A percentile compares a stretch with the other conserved stretches of the same genome.
phyloP scores from a whole-genome alignment of 768 basidiomycete genomes.

The Austroboletus eburneus region DNA sequence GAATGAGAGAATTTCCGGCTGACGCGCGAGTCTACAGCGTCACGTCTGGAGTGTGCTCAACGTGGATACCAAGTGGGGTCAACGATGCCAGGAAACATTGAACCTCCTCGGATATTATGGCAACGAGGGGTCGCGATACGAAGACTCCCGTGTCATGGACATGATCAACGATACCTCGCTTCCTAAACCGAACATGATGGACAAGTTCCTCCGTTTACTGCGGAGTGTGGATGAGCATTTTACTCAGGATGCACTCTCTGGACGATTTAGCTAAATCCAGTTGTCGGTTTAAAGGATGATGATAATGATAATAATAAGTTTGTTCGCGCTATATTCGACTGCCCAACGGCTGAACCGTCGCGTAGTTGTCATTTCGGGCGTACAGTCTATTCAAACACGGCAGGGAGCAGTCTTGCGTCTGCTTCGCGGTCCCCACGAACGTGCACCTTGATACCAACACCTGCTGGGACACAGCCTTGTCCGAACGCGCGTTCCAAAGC shows the following conservation, averaged over 20 bases:
- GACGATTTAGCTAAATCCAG: neutral
- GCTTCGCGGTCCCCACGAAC: slow-evolving; percentile 44
- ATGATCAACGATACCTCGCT: slow-evolving; percentile 45
- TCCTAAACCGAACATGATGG: slow-evolving; percentile 44
- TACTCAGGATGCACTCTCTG: slow-evolving; percentile 20
- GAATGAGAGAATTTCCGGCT: neutral
- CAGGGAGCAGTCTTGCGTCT: slow-evolving; percentile 33
- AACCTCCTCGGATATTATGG: slow-evolving; percentile 54
- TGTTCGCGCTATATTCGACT: neutral
- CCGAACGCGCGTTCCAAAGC: slow-evolving; percentile 68
- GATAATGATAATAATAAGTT: too few relatives aligned
- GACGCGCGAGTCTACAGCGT: slow-evolving; percentile 14
- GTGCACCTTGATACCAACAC: slow-evolving; percentile 64
- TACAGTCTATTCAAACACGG: slow-evolving; percentile 16
- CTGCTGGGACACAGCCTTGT: slow-evolving; percentile 73
- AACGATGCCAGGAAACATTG: slow-evolving; percentile 48
- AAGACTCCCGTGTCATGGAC: slow-evolving; percentile 46
- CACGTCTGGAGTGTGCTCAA: slow-evolving; percentile 54
- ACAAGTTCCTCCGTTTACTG: slow-evolving; percentile 46
- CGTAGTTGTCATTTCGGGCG: neutral
- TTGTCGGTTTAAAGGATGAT: neutral
- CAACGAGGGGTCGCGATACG: slow-evolving; percentile 43
- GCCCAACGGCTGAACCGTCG: neutral
- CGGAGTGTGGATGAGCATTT: slow-evolving; percentile 44
- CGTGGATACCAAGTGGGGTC: slow-evolving; percentile 39